phyloP scores from a whole-genome alignment of 805 yeast genomes.

The Myxozyma monticola region DNA sequence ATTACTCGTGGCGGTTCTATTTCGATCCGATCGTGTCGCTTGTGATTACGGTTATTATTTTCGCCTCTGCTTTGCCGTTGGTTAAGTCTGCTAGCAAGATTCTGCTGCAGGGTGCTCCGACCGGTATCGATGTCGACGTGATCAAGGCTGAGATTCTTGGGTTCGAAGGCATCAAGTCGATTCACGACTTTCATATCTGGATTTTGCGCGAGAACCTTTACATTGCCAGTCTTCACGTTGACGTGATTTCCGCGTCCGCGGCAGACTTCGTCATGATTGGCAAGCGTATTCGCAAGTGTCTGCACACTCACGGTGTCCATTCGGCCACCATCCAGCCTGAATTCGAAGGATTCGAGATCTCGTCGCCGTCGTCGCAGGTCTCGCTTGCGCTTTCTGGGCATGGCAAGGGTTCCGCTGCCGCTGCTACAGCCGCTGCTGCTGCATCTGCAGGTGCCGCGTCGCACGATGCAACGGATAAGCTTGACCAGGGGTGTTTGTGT shows the following conservation, averaged over 20 bases:
- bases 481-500: constrained; percentile 22
- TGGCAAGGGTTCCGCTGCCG: neutral
- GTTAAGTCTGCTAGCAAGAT: constrained; percentile 85
- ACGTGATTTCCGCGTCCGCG: constrained; percentile 59
- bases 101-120: constrained; percentile 88
- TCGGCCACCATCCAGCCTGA: constrained; percentile 97
- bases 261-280: constrained; percentile 66
- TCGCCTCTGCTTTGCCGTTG: constrained; percentile 86
- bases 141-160: constrained; percentile 67
- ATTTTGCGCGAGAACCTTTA: constrained; percentile 82
- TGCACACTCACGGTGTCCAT: constrained; percentile 83
- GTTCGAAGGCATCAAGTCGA: constrained; percentile 72
- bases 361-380: constrained; percentile 8
- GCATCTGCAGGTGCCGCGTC: neutral
- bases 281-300: constrained; percentile 68
- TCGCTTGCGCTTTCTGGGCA: no score
- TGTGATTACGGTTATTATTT: constrained; percentile 81
- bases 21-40: constrained; percentile 85
- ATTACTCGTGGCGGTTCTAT: constrained; percentile 82
- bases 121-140: constrained; percentile 71
- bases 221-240: constrained; percentile 88
- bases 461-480: neutral
- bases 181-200: constrained; percentile 97
- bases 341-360: constrained; percentile 45
- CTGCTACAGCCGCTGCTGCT: neutral